Base-by-base conservation (phyloP, 2,329 filamentous ascomycete genomes). In the Furcasterigmium furcatum region DNA sequence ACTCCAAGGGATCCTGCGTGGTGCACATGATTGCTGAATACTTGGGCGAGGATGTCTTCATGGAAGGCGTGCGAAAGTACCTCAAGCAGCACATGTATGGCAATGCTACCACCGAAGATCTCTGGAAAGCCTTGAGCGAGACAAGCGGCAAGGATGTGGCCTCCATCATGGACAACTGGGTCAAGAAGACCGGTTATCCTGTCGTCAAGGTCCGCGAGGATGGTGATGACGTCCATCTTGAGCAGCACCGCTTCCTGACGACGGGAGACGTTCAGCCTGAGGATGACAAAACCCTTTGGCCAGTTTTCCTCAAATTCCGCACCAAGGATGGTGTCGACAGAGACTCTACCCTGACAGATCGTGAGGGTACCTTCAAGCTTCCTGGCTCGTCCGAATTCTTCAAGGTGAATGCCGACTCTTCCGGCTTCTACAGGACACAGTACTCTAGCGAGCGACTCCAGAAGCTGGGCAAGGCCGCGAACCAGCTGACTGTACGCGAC, bases 21-120 rank as follows among this genome's bases (percentile, higher is more conserved):
- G 77, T 97, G 50, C 88, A 92, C 61, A 97, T 97, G 92, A 91
- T 97, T 54, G 96, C 92, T 18, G 95, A 91, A 54, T 95, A 95
- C 59, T 76, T 97, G 20, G 92, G 92, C 42, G 92, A 97, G 65
- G 90, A 96, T 36, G 77, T 82, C 16, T 97, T 97, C 76, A 82
- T 97, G 62, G 88, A 96, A 64, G 92, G 92, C 61, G 87, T 97
- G 44, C 83, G 91, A 43, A 80, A 82, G 46, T 97, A 97, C 64
- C 81, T 97, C 57, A 95, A 92, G 76, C 95, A 94, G 73, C 91
- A 96, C 63, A 90, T 91, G n/a, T 97, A 94, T 62, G 87, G 89
- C 39, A 97, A 97, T 74, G 96, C 92, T 2, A 79, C 89, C 63
- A 97, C 92, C 2, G 82, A 85, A 43, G 91, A 97, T 58, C 77